Percentiles rank a stretch among this genome's conserved stretches.
Conservation (phyloP, 257 asterid genomes). For the Prunella vulgaris region DNA sequence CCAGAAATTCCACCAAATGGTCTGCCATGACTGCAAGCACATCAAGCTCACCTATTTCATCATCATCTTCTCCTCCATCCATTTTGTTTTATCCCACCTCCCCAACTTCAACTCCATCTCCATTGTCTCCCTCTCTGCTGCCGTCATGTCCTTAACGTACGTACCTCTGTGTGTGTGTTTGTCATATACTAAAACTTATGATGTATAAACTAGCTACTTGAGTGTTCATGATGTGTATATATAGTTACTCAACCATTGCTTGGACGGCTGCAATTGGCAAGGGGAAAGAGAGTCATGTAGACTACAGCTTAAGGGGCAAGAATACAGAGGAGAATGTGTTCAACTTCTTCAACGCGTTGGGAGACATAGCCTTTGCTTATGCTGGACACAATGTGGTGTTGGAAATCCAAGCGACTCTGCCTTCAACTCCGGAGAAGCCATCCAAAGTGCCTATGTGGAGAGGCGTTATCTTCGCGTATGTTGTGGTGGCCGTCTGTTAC, state of each 20-base stretch:
- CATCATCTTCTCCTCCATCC: constrained; percentile 36
- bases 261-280: constrained; percentile 32
- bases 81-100: constrained; percentile 37
- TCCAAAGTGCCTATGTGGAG: constrained; percentile 54
- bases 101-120: constrained; percentile 50
- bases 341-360: constrained; percentile 40
- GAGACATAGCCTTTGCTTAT: constrained; percentile 41
- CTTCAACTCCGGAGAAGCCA: constrained; percentile 45
- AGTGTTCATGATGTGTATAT: background rate
- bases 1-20: constrained; percentile 26
- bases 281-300: constrained; percentile 9
- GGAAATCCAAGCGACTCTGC: constrained; percentile 55
- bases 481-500: constrained; percentile 37
- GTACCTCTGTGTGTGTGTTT: background rate
- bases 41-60: constrained; percentile 43
- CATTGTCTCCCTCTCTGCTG: constrained; percentile 37
- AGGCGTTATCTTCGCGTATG: constrained; percentile 44
- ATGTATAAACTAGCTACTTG: too few relatives aligned
- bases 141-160: constrained; percentile 42
- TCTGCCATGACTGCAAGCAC: constrained; percentile 24
- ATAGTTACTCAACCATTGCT: constrained; percentile 40
- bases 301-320: constrained; percentile 20
- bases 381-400: constrained; percentile 54
- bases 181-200: too few relatives aligned
- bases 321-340: constrained; percentile 14